Conservation (phyloP, 1,284 basidiomycete species). For the Leccinum pallidistipes region DNA sequence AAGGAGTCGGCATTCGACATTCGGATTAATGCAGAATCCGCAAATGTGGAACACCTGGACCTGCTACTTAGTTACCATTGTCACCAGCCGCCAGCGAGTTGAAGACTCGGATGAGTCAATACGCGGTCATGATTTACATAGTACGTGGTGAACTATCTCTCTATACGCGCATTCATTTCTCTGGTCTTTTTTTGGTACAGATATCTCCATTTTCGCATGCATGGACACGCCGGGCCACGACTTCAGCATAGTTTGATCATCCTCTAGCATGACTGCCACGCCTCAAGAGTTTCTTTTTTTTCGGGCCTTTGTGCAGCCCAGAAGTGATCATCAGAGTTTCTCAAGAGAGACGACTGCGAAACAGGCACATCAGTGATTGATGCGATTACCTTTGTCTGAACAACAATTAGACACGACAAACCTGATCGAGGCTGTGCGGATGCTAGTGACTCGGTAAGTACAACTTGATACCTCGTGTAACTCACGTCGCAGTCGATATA, state of each 20-base stretch:
- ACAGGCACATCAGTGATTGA: conserved; percentile 50
- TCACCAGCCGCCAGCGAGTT: conserved; percentile 22
- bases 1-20: conserved; percentile 1
- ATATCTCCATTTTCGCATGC: conserved; percentile 54
- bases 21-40: conserved; percentile 2
- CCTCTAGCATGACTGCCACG: conserved; percentile 42
- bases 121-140: conserved; percentile 27
- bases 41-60: not conserved
- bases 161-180: not conserved
- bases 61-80: too few relatives aligned
- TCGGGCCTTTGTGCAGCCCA: conserved; percentile 51
- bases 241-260: conserved; percentile 52
- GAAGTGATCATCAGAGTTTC: conserved; percentile 41
- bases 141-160: conserved; percentile 1
- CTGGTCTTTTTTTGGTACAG: conserved; percentile 39
- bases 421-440: not conserved
- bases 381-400: conserved; percentile 38
- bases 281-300: conserved; percentile 61
- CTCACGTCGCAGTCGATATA: conserved; percentile 5
- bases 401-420: conserved; percentile 16
- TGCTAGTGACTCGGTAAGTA: conserved; percentile 16
- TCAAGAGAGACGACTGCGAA: conserved; percentile 43
- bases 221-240: conserved; percentile 43
- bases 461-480: not conserved
- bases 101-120: conserved; percentile 25